Percentiles rank a stretch among this genome's conserved stretches.
phyloP scores from a whole-genome alignment of 176 grass and related monocot species.

The Puya raimondii region DNA sequence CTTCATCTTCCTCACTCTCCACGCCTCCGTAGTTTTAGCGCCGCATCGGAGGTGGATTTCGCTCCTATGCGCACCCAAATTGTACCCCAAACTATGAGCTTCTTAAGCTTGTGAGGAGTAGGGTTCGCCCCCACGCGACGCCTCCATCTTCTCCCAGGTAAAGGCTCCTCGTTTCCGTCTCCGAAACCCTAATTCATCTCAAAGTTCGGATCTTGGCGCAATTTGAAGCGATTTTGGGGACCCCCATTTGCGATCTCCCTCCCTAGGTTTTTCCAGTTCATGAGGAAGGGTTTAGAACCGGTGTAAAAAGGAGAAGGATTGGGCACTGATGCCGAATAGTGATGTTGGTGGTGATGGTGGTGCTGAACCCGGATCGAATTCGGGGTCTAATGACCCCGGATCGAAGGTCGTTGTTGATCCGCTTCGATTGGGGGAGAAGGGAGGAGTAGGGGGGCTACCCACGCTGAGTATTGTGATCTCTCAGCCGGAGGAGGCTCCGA shows the following conservation, averaged over 20 bases:
- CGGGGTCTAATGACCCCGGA: constrained; percentile 3
- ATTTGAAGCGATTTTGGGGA: not conserved
- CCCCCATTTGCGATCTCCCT: not conserved
- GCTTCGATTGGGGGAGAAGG: constrained; percentile 30
- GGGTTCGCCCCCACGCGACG: no score
- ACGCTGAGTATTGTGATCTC: constrained; percentile 64
- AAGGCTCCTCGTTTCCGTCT: not conserved
- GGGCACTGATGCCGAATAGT: constrained; percentile 20
- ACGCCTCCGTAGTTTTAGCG: not conserved
- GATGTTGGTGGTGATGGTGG: constrained; percentile 13
- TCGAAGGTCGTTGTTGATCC: constrained; percentile 1
- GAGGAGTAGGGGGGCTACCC: constrained; percentile 8
- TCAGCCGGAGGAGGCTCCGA: constrained; percentile 40
- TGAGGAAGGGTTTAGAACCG: not conserved
- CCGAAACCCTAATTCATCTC: not conserved
- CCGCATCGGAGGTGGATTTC: not conserved
- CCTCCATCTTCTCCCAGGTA: not conserved
- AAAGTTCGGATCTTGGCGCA: constrained; percentile 9
- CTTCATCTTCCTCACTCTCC: not conserved
- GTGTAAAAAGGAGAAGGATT: not conserved
- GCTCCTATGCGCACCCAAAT: not conserved
- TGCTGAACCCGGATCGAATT: constrained; percentile 13
- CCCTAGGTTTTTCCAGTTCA: not conserved
- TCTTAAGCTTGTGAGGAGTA: no score
- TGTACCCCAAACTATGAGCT: no score